Base-by-base conservation (phyloP, 2,329 filamentous ascomycete genomes). In the Cladorrhinum sp. region DNA sequence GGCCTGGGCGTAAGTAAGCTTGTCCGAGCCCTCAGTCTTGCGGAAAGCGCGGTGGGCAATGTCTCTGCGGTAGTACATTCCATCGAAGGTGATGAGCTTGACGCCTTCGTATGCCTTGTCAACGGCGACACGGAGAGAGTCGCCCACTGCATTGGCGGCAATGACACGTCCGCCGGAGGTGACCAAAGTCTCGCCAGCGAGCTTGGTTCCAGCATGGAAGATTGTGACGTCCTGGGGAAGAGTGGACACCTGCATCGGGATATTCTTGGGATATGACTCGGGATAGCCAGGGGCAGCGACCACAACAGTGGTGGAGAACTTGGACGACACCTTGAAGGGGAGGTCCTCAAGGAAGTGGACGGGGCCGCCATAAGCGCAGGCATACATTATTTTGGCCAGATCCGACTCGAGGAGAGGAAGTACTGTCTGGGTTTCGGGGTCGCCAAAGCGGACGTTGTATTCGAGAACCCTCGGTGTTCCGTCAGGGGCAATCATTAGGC, bases 221-320 rank as follows among this genome's bases (percentile, higher is more conserved):
- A 97, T 85, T 64, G 89, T 86, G 64, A 84, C 88, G 62, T 80
- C 78, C 55, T 74, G 65, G 55, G 75, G 79, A 58, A 77, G 77
- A 22, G 72, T 67, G 18, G 74, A 70, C 10, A 89, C 78, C 55
- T 72, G 75, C 75, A 83, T 89, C 66, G 75, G 78, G 49, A 77
- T 90, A 58, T 91, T 92, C 78, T 96, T 96, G 56, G 85, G 82
- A 74, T 98, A 98, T 1, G 85, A 80, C 58, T 88, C 90, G 4
- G 95, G 95, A 73, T 99, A 99, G 2, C 95, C 95, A 22, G 89
- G 91, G 8, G 95, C 90, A 57, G 93, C 92, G 18, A 96, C 88
- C n/a, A 98, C 92, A 32, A 99, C 92, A 1, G 93, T 98, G 24
- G 92, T 90, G 64, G 92, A 92, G 70, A 89, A 95, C 63, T 84